phyloP scores from a whole-genome alignment of 2,329 filamentous ascomycete species.

The Myriosclerotinia scirpicola region DNA sequence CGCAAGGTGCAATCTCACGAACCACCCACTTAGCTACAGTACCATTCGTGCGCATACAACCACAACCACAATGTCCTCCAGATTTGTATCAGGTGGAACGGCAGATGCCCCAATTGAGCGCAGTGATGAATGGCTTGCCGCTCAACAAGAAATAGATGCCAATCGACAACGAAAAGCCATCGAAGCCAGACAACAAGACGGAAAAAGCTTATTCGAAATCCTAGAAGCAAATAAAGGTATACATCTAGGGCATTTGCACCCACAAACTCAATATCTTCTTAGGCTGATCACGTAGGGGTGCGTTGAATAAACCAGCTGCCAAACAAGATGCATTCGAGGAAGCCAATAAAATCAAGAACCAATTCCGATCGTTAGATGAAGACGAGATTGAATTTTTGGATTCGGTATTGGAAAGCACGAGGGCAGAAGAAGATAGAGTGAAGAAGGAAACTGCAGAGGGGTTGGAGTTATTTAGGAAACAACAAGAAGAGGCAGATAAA shows the following conservation, averaged over 20 bases:
- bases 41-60: constrained; percentile 15
- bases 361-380: constrained; percentile 75
- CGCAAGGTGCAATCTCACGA: constrained; percentile 12
- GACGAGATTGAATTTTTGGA: constrained; percentile 77
- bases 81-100: constrained; percentile 53
- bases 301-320: constrained; percentile 53
- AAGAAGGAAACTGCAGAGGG: constrained; percentile 57
- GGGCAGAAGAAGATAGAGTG: constrained; percentile 55
- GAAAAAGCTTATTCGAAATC: constrained; percentile 68
- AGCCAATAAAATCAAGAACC: constrained; percentile 67
- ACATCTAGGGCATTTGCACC: constrained; percentile 21
- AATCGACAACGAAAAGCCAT: constrained; percentile 37
- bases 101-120: constrained; percentile 46
- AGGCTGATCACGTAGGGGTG: constrained; percentile 41
- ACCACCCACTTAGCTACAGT: not conserved
- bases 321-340: constrained; percentile 85
- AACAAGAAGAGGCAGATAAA: constrained; percentile 45
- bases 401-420: constrained; percentile 51
- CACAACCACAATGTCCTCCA: constrained; percentile 45
- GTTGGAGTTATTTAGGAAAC: constrained; percentile 55
- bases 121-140: constrained; percentile 40
- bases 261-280: constrained; percentile 13
- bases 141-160: constrained; percentile 44
- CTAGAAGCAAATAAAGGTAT: constrained; percentile 80
- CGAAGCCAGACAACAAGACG: constrained; percentile 46